A percentile compares a stretch with the other conserved stretches of the same genome.
Conservation (phyloP, 768 basidiomycete genomes). For the Leucogyrophana mollusca region DNA sequence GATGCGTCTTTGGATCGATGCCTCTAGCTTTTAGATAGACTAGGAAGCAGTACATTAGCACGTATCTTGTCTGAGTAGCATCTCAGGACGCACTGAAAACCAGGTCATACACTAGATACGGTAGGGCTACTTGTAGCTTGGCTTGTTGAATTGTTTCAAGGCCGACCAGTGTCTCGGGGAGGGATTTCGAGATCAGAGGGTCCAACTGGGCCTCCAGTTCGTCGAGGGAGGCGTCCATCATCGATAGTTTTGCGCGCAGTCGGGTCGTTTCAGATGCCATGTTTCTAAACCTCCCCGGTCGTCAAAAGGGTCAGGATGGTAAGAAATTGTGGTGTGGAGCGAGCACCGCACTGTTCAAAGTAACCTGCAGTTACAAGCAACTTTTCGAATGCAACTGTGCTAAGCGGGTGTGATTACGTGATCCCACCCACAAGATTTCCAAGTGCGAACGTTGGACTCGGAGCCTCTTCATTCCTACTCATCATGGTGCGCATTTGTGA, state of each 20-base stretch:
- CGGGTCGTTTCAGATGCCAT: slow-evolving; percentile 38
- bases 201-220: slow-evolving; percentile 67
- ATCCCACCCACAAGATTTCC: too few relatives aligned
- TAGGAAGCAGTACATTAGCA: slow-evolving; percentile 25
- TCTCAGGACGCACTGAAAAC: slow-evolving; percentile 64
- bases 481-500: too few relatives aligned
- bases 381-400: too few relatives aligned
- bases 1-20: slow-evolving; percentile 76
- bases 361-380: too few relatives aligned
- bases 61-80: not conserved
- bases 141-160: slow-evolving; percentile 79
- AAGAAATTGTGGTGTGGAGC: too few relatives aligned
- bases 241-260: slow-evolving; percentile 40
- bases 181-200: slow-evolving; percentile 63
- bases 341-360: too few relatives aligned
- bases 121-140: slow-evolving; percentile 73
- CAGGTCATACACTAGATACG: slow-evolving; percentile 84
- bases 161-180: slow-evolving; percentile 62
- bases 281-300: too few relatives aligned
- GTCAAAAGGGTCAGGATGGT: too few relatives aligned
- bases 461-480: too few relatives aligned
- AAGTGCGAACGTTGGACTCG: too few relatives aligned
- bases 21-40: slow-evolving; percentile 83
- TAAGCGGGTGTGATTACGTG: too few relatives aligned
- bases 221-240: slow-evolving; percentile 58